A percentile compares a stretch with the other conserved stretches of the same genome.
phyloP scores from a whole-genome alignment of 1,284 basidiomycete genomes.

The Prillingera fragicola region DNA sequence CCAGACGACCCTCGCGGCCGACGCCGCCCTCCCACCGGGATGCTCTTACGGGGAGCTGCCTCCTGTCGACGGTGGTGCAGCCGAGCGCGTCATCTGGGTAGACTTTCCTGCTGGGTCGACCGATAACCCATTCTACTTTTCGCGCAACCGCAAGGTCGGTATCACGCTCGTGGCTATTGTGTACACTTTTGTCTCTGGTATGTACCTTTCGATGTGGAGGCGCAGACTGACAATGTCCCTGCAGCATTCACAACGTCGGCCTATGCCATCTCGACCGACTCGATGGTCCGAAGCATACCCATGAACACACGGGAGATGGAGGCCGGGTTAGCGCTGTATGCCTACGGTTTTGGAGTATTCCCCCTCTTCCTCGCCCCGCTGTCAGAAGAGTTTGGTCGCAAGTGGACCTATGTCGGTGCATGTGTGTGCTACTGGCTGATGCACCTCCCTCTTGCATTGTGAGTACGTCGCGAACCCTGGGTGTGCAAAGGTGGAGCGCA shows the following conservation, averaged over 20 bases:
- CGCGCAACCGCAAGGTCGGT: constrained; percentile 54
- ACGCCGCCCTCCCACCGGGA: constrained; percentile 10
- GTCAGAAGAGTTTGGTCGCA: constrained; percentile 70
- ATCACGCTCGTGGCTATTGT: constrained; percentile 59
- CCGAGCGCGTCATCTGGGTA: constrained; percentile 50
- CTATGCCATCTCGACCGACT: constrained; percentile 57
- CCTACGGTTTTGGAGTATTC: constrained; percentile 61
- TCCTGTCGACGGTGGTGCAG: not conserved
- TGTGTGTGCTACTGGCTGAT: constrained; percentile 56
- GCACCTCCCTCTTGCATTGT: constrained; percentile 61
- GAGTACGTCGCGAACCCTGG: constrained; percentile 38
- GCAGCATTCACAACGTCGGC: constrained; percentile 56
- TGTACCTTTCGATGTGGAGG: constrained; percentile 12
- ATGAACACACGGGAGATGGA: no score
- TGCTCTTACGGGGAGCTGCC: constrained; percentile 8
- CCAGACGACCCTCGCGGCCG: no score
- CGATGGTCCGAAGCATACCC: no score
- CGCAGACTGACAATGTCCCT: not conserved
- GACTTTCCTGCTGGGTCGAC: constrained; percentile 56
- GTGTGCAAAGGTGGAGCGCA: no score
- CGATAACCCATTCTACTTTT: constrained; percentile 58
- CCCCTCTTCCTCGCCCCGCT: constrained; percentile 68
- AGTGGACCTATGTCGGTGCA: constrained; percentile 61
- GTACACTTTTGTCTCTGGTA: constrained; percentile 57
- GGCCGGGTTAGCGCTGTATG: constrained; percentile 58